Evolutionary conservation across 225 moss, liverwort and hornwort genomes (phyloP), one percentile per base, ranked within the genome.

Genomic region (Takakia lepidozioides): DNA sequence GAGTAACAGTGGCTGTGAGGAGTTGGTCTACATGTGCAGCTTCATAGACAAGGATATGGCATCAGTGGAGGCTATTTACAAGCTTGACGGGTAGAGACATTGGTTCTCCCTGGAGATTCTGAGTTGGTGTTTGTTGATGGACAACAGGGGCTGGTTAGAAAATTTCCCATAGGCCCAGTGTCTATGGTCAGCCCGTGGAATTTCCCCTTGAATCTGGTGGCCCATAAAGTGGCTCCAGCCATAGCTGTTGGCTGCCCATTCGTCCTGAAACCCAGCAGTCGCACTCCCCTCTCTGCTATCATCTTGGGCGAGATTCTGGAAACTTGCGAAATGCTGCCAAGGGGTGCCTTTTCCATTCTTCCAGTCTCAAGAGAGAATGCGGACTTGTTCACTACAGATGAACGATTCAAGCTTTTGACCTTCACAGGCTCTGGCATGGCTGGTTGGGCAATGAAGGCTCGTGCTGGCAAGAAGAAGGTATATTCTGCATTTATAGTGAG

Each of bases 171-270:
- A 27, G 89, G 93, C 19, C 93, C 93, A 19, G 73, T 89, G n/a
- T 93, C 93, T 2, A 93, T 93, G 93, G 89, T 93, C 25, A 93
- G 93, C 32, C 93, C 93, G 3, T 93, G 93, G 93, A 93, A 93
- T 37, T 93, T 93, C 35, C 93, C 86, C 5, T 59, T 86, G 26
- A 93, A 93, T 52, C 63, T 93, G 38, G 93, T 93, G 37, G 89
- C 93, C 3, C 93, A 93, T 63, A 93, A 93, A 72, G 84, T 93
- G 19, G 88, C 89, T 9, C 93, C 93, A 11, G 89, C 93, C 10
- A 3, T 93, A 32, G 88, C 93, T 23, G 93, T 88, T 6, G 93
- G 89, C 4, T 93, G 89, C 50, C 72, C 93, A 21, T 93, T 86
- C 27, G 93, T 89, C 44, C 54, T 93, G 64, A 93, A 93, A 57